These are phyloP conservation scores for Candolleomyces aberdarensis DNA, from an alignment of 768 basidiomycete genomes.

Conservation along the genomic window DNA sequence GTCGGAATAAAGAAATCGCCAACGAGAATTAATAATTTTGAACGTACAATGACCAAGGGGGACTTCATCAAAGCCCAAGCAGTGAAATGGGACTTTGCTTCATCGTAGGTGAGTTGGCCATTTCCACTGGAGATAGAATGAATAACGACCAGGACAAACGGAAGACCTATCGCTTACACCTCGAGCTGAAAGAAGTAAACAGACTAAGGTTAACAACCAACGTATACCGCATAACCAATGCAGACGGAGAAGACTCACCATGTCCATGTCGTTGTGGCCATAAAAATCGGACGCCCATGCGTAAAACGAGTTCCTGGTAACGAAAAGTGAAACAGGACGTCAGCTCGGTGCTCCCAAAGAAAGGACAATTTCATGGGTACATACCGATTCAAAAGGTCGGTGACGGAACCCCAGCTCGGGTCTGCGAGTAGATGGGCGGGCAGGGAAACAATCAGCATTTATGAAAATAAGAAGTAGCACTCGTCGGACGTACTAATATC, in stretches of 20 bases:
- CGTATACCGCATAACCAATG: neutral
- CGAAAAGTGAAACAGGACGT: conserved; percentile 1
- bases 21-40: neutral
- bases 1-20: too few species aligned
- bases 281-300: conserved; percentile 64
- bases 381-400: conserved; percentile 54
- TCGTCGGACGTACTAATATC: conserved; percentile 13
- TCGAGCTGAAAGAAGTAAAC: conserved; percentile 39
- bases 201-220: neutral
- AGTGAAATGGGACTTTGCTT: conserved; percentile 68
- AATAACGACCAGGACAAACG: neutral
- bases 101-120: conserved; percentile 56
- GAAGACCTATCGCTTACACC: conserved; percentile 36
- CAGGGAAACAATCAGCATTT: conserved; percentile 67
- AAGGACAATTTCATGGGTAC: conserved; percentile 18
- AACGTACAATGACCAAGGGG: conserved; percentile 51
- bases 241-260: conserved; percentile 34
- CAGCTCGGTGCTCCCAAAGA: neutral
- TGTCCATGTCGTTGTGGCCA: conserved; percentile 68
- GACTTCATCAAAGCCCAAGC: conserved; percentile 73
- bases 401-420: conserved; percentile 48
- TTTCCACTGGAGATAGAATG: conserved; percentile 47
- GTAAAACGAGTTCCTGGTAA: conserved; percentile 57
- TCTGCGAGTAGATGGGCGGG: conserved; percentile 8
- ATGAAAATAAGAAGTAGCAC: conserved; percentile 58